Percentiles rank a stretch among this genome's conserved stretches.
Conservation (phyloP, 106 monocot species). For the Agapanthus africanus region DNA sequence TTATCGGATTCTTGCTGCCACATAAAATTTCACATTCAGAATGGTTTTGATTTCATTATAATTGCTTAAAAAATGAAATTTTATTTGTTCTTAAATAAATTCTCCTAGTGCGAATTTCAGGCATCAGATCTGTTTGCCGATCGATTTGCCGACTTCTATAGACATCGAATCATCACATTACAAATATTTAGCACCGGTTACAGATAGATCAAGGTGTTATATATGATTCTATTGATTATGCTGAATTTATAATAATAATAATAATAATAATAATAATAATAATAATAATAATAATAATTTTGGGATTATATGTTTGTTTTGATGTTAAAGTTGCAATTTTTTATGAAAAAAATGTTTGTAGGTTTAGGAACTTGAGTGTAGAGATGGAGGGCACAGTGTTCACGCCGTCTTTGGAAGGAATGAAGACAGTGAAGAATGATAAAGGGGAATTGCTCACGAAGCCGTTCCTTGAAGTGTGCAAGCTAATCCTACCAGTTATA, state of each 20-base stretch:
- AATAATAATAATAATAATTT: background rate
- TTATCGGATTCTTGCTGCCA: background rate
- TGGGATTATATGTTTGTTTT: background rate
- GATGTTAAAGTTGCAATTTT: background rate
- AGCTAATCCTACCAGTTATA: slow-evolving; percentile 75
- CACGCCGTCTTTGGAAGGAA: slow-evolving; percentile 77
- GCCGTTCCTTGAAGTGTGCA: slow-evolving; percentile 93
- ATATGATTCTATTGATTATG: too few relatives aligned
- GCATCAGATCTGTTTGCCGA: background rate
- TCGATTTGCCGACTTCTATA: background rate
- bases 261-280: too few relatives aligned
- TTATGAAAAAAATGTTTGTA: slow-evolving; percentile 5
- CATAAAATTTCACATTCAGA: background rate
- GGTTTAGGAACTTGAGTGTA: slow-evolving; percentile 15
- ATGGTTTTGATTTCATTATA: background rate
- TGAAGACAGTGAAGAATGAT: slow-evolving; percentile 74
- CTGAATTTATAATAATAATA: too few relatives aligned
- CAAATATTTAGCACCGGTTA: background rate
- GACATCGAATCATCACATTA: background rate
- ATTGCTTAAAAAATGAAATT: background rate
- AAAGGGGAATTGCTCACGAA: slow-evolving; percentile 63
- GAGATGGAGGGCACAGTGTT: slow-evolving; percentile 73
- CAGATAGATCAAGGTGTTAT: background rate
- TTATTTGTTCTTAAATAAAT: background rate
- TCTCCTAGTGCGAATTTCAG: background rate